A percentile compares a stretch with the other conserved stretches of the same genome.
Evolutionary conservation across 2,329 filamentous ascomycete species (phyloP).

Genomic region (Rutstroemia sp.): DNA sequence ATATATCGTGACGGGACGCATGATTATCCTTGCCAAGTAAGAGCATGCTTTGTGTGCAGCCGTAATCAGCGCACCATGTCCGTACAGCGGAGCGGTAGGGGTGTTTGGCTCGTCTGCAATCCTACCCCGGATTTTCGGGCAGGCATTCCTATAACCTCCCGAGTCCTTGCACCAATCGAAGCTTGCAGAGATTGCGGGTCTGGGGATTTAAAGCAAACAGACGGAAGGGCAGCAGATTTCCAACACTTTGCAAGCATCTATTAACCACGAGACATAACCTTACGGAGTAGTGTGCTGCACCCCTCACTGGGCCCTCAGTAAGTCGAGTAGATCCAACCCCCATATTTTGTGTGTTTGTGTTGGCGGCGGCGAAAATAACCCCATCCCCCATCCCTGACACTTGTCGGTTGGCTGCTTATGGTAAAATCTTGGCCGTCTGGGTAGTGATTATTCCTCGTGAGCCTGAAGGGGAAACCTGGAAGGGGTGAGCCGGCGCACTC

Average conservation of each 20-base stretch:
- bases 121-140: slow-evolving; percentile 8
- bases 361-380: neutral
- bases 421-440: neutral
- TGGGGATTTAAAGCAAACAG: neutral
- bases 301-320: too few relatives aligned
- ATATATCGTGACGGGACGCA: neutral
- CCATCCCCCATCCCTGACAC: neutral
- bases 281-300: neutral
- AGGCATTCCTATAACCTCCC: neutral
- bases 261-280: neutral
- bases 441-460: too few relatives aligned
- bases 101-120: neutral
- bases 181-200: neutral
- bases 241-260: neutral
- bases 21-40: neutral
- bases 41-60: neutral
- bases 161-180: neutral
- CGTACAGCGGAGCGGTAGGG: neutral
- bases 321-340: too few relatives aligned
- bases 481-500: too few relatives aligned
- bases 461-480: too few relatives aligned
- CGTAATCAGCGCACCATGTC: neutral
- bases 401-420: neutral
- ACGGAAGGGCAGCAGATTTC: neutral
- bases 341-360: too few relatives aligned